Percentiles rank a stretch among this genome's conserved stretches.
These are phyloP conservation scores for Tulasnella sp. DNA, from an alignment of 768 basidiomycete species.

Conservation along the genomic window DNA sequence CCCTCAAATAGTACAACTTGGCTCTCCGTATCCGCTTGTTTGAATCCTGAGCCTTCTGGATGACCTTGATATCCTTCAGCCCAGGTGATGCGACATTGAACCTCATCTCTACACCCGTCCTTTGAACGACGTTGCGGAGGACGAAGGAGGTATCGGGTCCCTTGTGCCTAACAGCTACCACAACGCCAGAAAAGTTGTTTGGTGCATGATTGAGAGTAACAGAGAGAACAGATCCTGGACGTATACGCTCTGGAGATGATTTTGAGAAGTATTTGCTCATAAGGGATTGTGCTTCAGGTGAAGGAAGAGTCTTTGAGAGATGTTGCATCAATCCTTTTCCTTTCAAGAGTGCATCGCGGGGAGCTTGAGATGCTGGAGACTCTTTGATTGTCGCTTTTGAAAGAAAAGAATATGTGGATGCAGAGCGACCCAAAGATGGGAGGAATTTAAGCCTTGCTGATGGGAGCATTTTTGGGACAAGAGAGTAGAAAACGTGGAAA, in stretches of 20 bases:
- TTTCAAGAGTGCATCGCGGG: conserved; percentile 29
- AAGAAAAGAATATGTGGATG: conserved; percentile 52
- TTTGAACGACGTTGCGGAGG: conserved; percentile 78
- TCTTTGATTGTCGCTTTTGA: conserved; percentile 43
- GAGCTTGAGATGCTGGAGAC: conserved; percentile 28
- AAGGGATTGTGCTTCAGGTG: conserved; percentile 55
- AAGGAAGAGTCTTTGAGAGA: conserved; percentile 49
- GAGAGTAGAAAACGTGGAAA: conserved; percentile 5
- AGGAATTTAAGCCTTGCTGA: no score
- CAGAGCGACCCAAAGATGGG: background rate
- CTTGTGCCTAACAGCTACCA: conserved; percentile 68
- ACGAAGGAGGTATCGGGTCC: conserved; percentile 82
- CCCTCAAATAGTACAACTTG: conserved; percentile 70
- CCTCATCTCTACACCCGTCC: conserved; percentile 88
- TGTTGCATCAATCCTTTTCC: conserved; percentile 74
- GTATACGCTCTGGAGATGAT: conserved; percentile 50
- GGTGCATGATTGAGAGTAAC: conserved; percentile 67
- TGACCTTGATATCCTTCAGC: conserved; percentile 72
- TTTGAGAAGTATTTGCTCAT: conserved; percentile 59
- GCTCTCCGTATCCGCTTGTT: conserved; percentile 56
- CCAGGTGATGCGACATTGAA: conserved; percentile 79
- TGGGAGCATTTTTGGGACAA: background rate
- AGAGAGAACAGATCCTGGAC: conserved; percentile 76
- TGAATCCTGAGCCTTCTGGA: conserved; percentile 32
- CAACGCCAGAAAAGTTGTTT: conserved; percentile 75